Percentiles rank a stretch among this genome's conserved stretches.
phyloP scores from a whole-genome alignment of 345 rosid genomes.

The Ceriops tagal region DNA sequence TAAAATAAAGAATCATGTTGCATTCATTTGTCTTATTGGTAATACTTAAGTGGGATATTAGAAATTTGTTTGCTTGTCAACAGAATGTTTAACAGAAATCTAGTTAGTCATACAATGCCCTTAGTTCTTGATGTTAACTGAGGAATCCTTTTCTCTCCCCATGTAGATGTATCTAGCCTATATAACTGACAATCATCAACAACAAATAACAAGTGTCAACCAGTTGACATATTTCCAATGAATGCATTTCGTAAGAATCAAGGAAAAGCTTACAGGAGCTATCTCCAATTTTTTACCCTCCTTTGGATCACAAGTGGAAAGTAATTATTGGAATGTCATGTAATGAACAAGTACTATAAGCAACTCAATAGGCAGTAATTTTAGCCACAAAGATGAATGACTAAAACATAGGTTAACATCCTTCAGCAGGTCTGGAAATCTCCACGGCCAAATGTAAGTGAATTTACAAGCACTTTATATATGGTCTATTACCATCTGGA shows the following conservation, averaged over 20 bases:
- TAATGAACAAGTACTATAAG: not conserved
- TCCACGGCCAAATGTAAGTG: no score
- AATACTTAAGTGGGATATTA: not conserved
- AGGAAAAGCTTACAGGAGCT: not conserved
- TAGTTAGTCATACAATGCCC: not conserved
- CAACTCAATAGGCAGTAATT: slow-evolving; percentile 1
- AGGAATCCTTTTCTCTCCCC: not conserved
- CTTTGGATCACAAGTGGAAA: no score
- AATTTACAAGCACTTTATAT: no score
- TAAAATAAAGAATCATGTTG: not conserved
- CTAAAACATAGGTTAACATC: no score
- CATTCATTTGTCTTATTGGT: not conserved
- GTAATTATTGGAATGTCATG: not conserved
- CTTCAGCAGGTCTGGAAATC: no score
- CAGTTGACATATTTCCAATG: not conserved
- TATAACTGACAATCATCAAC: not conserved
- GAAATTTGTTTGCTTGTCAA: not conserved
- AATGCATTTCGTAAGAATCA: not conserved
- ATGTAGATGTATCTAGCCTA: no score
- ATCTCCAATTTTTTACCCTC: not conserved
- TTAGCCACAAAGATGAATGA: no score
- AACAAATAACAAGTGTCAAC: not conserved
- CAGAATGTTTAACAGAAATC: not conserved
- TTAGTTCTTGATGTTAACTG: not conserved
- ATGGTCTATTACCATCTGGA: slow-evolving; percentile 58